Conservation (phyloP, 1,139 yeast species). For the Scheffersomyces insectosa region DNA sequence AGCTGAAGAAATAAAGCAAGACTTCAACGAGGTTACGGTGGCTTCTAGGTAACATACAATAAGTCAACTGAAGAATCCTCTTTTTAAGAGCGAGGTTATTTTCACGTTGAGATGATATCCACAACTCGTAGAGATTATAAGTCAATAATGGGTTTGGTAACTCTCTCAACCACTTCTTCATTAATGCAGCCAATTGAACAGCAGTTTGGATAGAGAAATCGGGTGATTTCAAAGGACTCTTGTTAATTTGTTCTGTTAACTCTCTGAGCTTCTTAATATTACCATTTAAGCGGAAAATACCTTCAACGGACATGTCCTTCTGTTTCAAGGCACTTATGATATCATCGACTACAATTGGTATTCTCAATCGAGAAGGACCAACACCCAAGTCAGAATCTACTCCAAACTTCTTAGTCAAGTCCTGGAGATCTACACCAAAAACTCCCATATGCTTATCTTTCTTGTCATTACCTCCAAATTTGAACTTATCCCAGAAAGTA, state of each 20-base stretch:
- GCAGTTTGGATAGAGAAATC: slow-evolving; percentile 78
- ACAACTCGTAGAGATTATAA: slow-evolving; percentile 69
- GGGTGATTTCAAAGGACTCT: slow-evolving; percentile 70
- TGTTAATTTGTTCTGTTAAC: slow-evolving; percentile 73
- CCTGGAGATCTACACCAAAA: slow-evolving; percentile 78
- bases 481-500: slow-evolving; percentile 77
- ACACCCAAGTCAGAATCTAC: slow-evolving; percentile 85
- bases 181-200: slow-evolving; percentile 88
- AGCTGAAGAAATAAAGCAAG: slow-evolving; percentile 77
- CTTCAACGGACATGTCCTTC: slow-evolving; percentile 95
- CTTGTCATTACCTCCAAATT: slow-evolving; percentile 34
- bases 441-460: slow-evolving; percentile 43
- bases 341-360: slow-evolving; percentile 89
- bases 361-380: slow-evolving; percentile 75
- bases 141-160: slow-evolving; percentile 91
- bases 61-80: slow-evolving; percentile 65
- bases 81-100: slow-evolving; percentile 51
- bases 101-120: slow-evolving; percentile 74
- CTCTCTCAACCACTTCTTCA: slow-evolving; percentile 90
- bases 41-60: slow-evolving; percentile 77
- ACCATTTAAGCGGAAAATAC: slow-evolving; percentile 94
- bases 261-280: slow-evolving; percentile 82
- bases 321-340: slow-evolving; percentile 79
- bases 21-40: slow-evolving; percentile 90
- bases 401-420: slow-evolving; percentile 74